Conservation (phyloP, 2,329 filamentous ascomycete genomes). For the Colletotrichum limetticola region DNA sequence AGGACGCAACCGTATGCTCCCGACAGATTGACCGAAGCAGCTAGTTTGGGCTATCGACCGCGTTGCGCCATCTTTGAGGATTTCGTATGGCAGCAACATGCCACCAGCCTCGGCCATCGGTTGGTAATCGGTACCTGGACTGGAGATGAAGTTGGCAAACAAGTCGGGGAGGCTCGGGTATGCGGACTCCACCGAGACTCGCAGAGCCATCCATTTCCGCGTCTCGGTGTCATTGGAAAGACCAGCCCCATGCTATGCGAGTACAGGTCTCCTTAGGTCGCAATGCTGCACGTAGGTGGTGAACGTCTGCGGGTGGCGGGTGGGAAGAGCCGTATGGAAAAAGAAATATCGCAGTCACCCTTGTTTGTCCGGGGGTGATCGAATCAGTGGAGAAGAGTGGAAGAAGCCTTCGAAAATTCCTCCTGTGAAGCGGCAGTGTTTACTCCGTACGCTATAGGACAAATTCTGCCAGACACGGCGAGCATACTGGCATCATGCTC, state of each 20-base stretch:
- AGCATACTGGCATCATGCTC: neutral
- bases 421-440: neutral
- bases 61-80: neutral
- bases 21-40: conserved; percentile 1
- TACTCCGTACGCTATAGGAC: neutral
- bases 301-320: neutral
- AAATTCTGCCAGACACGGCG: neutral
- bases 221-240: conserved; percentile 2
- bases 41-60: neutral
- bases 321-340: neutral
- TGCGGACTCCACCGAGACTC: conserved; percentile 29
- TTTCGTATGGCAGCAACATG: neutral
- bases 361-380: neutral
- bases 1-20: neutral
- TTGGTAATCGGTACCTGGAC: neutral
- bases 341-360: neutral
- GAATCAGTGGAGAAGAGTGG: neutral
- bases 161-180: conserved; percentile 26
- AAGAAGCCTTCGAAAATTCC: neutral
- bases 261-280: neutral
- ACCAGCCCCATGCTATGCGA: neutral
- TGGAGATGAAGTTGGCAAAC: conserved; percentile 12
- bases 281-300: conserved; percentile 6
- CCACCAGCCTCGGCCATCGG: conserved; percentile 7
- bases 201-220: conserved; percentile 16